phyloP scores from a whole-genome alignment of 352 stramenopile genomes.

The Globisporangium emineosum region DNA sequence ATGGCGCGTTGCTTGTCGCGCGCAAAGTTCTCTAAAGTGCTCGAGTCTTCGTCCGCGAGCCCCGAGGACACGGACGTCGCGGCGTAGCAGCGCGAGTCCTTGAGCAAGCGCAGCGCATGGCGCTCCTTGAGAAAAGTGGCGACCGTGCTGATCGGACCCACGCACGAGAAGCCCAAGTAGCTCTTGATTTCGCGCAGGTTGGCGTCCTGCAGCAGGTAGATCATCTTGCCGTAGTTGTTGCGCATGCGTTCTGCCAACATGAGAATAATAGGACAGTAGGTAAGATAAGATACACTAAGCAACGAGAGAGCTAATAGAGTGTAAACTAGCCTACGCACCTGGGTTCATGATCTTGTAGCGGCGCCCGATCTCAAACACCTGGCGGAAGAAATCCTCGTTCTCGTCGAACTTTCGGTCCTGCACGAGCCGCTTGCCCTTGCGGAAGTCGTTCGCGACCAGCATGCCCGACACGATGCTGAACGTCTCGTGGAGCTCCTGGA shows the following conservation, averaged over 20 bases:
- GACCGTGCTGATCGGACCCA: slow-evolving; percentile 72
- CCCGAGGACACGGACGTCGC: slow-evolving; percentile 50
- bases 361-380: slow-evolving; percentile 90
- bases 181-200: slow-evolving; percentile 69
- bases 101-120: slow-evolving; percentile 62
- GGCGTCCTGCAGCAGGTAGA: slow-evolving; percentile 92
- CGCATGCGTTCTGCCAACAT: slow-evolving; percentile 65
- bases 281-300: neutral
- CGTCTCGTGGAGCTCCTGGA: slow-evolving; percentile 61
- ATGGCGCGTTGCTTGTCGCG: slow-evolving; percentile 24
- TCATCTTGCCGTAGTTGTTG: slow-evolving; percentile 93
- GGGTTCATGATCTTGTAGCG: slow-evolving; percentile 95
- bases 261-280: neutral
- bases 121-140: slow-evolving; percentile 64
- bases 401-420: slow-evolving; percentile 61
- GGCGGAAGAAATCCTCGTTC: slow-evolving; percentile 77
- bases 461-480: slow-evolving; percentile 66
- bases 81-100: slow-evolving; percentile 58
- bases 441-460: slow-evolving; percentile 62
- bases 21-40: slow-evolving; percentile 4
- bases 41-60: slow-evolving; percentile 15
- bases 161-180: slow-evolving; percentile 77
- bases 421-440: slow-evolving; percentile 51
- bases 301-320: neutral
- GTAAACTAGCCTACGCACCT: slow-evolving; percentile 15